Evolutionary conservation across 805 yeast genomes (phyloP).

Genomic region (Ogataea ramenticola): DNA sequence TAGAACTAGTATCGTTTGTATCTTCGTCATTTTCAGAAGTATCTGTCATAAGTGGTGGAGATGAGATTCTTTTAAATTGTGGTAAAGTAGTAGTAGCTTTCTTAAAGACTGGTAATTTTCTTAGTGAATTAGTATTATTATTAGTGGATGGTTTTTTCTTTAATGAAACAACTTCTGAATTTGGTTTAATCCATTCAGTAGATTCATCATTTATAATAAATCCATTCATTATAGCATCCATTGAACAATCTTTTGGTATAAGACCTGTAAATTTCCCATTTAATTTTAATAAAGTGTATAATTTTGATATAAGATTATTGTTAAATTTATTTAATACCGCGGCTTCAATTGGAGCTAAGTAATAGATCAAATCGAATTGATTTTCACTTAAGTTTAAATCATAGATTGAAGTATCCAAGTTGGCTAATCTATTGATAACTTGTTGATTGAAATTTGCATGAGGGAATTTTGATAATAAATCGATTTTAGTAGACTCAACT

Average conservation of each 20-base stretch:
- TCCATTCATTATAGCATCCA: conserved; percentile 64
- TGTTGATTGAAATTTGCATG: conserved; percentile 37
- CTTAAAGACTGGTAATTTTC: conserved; percentile 11
- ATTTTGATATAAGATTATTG: conserved; percentile 29
- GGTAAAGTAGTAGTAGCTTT: conserved; percentile 4
- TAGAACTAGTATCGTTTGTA: conserved; percentile 27
- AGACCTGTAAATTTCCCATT: conserved; percentile 48
- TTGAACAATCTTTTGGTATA: conserved; percentile 39
- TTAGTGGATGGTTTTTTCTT: no score
- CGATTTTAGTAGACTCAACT: conserved; percentile 33
- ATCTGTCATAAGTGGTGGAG: conserved; percentile 36
- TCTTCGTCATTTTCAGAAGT: conserved; percentile 34
- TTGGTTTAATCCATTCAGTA: conserved; percentile 42
- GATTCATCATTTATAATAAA: conserved; percentile 38
- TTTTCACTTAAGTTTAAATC: conserved; percentile 20
- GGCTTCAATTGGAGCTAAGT: conserved; percentile 49
- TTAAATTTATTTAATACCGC: conserved; percentile 39
- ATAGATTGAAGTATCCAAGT: conserved; percentile 28
- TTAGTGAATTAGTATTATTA: conserved; percentile 5
- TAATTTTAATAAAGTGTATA: conserved; percentile 32
- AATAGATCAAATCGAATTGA: conserved; percentile 38
- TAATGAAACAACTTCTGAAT: neutral
- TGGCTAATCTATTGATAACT: conserved; percentile 52
- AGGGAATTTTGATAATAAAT: conserved; percentile 20
- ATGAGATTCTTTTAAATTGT: conserved; percentile 12